Evolutionary conservation across 306 rosid species (phyloP), one percentile per base, ranked within the genome.

Genomic region (Lotus japonicus): DNA sequence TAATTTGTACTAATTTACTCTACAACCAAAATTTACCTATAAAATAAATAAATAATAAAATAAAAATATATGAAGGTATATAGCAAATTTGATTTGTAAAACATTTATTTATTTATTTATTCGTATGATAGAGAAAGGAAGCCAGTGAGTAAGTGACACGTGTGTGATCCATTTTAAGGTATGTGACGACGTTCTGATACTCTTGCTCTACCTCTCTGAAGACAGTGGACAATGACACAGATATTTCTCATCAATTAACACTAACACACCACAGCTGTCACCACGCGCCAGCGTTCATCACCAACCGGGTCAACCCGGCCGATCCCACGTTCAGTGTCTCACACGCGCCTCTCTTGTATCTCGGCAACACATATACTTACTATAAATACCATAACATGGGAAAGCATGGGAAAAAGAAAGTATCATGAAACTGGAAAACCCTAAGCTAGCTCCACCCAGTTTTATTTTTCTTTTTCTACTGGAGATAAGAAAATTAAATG

Each of bases 351-450:
- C 0, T 0, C 0, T 0, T 66, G 77, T 77, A 33, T n/a, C 50
- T 79, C 57, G 62, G 41, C 0, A 50, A 16, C 9, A 2, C 0
- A 0, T 2, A 11, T 17, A 0, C 1, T 51, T 69, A 44, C 81
- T 67, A 33, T 48, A 75, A 70, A 70, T 60, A 44, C 53, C 64
- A 23, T 31, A 62, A 71, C 78, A 53, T 57, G 64, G 44, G 6
- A 54, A 63, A 58, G 72, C 69, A 81, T 71, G 64, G 82, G 70
- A 56, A 43, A 78, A 68, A 82, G 81, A 73, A 66, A 62, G 38
- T 79, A 69, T 61, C 76, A 83, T 74, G 86, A 83, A 84, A 84
- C 77, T 65, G 21, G 92, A 83, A 21, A 87, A 75, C 87, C 92
- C 92, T 80, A 80, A 64, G 57, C 78, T 75, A 64, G 57, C 78